Base-by-base conservation (phyloP, 495 filamentous ascomycete species). In the Amphirosellinia nigrospora region DNA sequence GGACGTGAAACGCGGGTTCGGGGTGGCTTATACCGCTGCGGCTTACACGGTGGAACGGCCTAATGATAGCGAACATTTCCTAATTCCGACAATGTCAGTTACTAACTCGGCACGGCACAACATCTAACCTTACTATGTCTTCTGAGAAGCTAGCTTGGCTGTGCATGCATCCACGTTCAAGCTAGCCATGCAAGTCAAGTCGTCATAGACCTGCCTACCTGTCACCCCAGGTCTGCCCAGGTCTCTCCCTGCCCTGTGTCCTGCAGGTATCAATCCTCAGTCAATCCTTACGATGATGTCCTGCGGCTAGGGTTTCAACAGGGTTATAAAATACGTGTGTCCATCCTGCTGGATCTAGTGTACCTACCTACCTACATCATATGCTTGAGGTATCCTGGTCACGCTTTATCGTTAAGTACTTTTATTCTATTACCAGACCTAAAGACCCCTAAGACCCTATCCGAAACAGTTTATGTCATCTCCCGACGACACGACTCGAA, bases 121-220 rank as follows among this genome's bases (percentile, higher is more conserved):
- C 30, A 3, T n/a, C 36, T 13, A 43, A n/a, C n/a, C n/a, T n/a
- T 28, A 15, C 45, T n/a, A 28, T 50, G 6, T 15, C 6, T 50
- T 13, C 6, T 26, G 43, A 52, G 13, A 30, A 38, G 23, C 21
- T 16, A 46, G 23, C 9, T 46, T 26, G n/a, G 2, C 41, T 8
- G 21, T 66, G 50, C 50, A 34, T 56, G 15, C 34, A 55, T 10
- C 61, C 61, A 43, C 38, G 19, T 15, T 43, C 13, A 34, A 32
- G 46, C 28, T 56, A 39, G 46, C 19, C 28, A 58, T 68, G 65
- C 53, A 43, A 55, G 53, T 68, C 55, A 39, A 59, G 43, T 52
- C 66, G 66, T 68, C 66, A 68, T 68, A 68, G 55, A 68, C 64
- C 30, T 65, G 34, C 39, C 16, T 56, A n/a, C n/a, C n/a, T n/a